Evolutionary conservation across 805 yeast genomes (phyloP).

Genomic region (Kodamaea leandrae): DNA sequence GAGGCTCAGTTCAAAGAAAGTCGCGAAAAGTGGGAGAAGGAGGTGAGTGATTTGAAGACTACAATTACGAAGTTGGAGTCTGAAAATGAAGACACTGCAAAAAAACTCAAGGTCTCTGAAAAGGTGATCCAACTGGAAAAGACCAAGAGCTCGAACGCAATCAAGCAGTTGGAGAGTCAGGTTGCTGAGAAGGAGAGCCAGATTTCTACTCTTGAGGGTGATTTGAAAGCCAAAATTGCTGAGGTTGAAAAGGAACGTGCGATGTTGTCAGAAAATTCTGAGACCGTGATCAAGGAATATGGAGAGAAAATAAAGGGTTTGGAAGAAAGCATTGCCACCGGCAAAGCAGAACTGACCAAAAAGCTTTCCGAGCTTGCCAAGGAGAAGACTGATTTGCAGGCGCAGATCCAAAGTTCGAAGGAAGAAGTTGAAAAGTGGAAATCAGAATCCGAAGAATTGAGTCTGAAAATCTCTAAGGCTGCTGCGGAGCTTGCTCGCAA

Average conservation of each 20-base stretch:
- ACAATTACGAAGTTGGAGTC: not conserved
- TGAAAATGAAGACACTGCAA: conserved; percentile 1
- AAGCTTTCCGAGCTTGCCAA: conserved; percentile 6
- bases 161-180: conserved; percentile 15
- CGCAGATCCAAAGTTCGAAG: conserved; percentile 8
- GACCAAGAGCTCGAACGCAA: conserved; percentile 18
- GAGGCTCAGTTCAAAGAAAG: not conserved
- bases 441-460: conserved; percentile 13
- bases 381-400: conserved; percentile 12
- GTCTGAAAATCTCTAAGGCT: conserved; percentile 7
- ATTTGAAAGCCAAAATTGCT: conserved; percentile 34
- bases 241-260: conserved; percentile 53
- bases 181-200: conserved; percentile 26
- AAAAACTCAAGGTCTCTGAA: conserved; percentile 11
- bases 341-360: conserved; percentile 15
- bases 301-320: conserved; percentile 43
- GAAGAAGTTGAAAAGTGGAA: conserved; percentile 14
- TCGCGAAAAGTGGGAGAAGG: not conserved
- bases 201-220: conserved; percentile 26
- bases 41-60: not conserved
- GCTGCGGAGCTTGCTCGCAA: not conserved
- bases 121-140: conserved; percentile 13
- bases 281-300: conserved; percentile 48
- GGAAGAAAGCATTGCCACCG: conserved; percentile 31
- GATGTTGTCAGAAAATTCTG: conserved; percentile 48